Percentiles rank a stretch among this genome's conserved stretches.
These are phyloP conservation scores for Hypomyces perniciosus DNA, from an alignment of 2,329 filamentous ascomycete species.

Conservation along the genomic window DNA sequence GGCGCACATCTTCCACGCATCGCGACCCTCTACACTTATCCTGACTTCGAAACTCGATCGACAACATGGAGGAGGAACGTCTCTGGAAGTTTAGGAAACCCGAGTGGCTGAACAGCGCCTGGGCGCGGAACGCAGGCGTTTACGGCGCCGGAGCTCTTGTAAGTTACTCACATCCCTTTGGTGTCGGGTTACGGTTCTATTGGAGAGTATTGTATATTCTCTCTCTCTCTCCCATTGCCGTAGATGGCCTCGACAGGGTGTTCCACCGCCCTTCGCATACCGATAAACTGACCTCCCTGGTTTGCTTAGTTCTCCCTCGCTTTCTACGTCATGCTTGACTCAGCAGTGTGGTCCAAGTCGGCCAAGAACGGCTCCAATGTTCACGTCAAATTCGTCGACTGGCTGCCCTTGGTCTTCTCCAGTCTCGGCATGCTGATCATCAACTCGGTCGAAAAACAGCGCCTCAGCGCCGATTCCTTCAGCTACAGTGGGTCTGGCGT, in stretches of 20 bases:
- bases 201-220: background rate
- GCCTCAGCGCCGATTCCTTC: conserved; percentile 57
- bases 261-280: background rate
- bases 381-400: conserved; percentile 63
- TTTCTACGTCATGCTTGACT: conserved; percentile 64
- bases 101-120: conserved; percentile 60
- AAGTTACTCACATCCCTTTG: conserved; percentile 24
- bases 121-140: conserved; percentile 57
- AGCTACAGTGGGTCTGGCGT: conserved; percentile 57
- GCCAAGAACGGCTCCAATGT: conserved; percentile 50
- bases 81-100: conserved; percentile 63
- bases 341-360: conserved; percentile 61
- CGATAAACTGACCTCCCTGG: background rate
- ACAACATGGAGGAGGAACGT: conserved; percentile 55
- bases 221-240: background rate
- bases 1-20: too few species aligned
- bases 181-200: background rate
- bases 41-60: conserved; percentile 11
- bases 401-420: conserved; percentile 63
- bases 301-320: conserved; percentile 56
- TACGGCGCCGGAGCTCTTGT: conserved; percentile 59
- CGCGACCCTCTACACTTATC: too few species aligned
- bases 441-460: conserved; percentile 63
- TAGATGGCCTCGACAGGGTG: background rate
- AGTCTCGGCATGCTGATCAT: conserved; percentile 65